These are phyloP conservation scores for Mycena maculata DNA, from an alignment of 768 basidiomycete species.

Conservation along the genomic window DNA sequence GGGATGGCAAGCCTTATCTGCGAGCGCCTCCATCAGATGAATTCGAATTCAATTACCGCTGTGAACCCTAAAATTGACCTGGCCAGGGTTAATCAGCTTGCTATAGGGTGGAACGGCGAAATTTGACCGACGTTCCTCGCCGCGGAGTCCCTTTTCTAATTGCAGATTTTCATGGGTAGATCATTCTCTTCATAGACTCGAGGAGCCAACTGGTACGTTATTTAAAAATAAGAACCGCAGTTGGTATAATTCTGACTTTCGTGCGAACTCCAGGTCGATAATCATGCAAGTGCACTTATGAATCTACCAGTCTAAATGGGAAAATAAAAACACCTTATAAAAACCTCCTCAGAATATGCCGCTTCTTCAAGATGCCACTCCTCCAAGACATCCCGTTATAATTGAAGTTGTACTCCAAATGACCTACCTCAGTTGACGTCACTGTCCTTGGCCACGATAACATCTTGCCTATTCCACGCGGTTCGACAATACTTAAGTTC, in stretches of 20 bases:
- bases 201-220: not conserved
- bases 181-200: not conserved
- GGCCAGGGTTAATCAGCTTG: slow-evolving; percentile 1
- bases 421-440: not conserved
- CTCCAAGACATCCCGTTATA: too few species aligned
- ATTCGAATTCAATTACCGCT: not conserved
- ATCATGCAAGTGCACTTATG: not conserved
- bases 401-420: too few species aligned
- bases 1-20: slow-evolving; percentile 10
- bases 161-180: slow-evolving; percentile 4
- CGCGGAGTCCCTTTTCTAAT: not conserved
- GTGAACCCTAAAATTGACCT: slow-evolving; percentile 1
- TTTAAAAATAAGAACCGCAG: slow-evolving; percentile 17
- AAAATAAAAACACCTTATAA: not conserved
- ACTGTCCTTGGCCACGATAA: slow-evolving; percentile 6
- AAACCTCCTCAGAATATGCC: too few species aligned
- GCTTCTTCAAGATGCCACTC: too few species aligned
- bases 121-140: not conserved
- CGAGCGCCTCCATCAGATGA: slow-evolving; percentile 10
- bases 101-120: not conserved
- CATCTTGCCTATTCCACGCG: slow-evolving; percentile 6
- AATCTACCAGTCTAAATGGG: not conserved
- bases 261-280: slow-evolving; percentile 4
- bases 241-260: not conserved
- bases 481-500: not conserved